Evolutionary conservation across 139 green algal genomes (phyloP), one percentile per base, ranked within the genome.

Genomic region (Micromonas commoda): DNA sequence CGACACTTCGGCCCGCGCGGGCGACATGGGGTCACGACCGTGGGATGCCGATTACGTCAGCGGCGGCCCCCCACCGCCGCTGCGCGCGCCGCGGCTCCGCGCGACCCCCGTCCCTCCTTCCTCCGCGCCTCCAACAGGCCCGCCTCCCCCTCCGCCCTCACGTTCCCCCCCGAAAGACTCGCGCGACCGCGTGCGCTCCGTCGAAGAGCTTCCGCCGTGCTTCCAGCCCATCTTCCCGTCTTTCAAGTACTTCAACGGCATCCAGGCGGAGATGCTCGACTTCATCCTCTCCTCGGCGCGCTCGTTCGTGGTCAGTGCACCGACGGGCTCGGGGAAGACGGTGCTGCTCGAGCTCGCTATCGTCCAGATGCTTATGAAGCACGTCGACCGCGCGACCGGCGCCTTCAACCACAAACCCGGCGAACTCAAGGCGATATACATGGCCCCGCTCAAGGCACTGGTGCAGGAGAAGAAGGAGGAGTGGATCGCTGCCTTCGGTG

Each of bases 241-340:
- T 26, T 31, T 81, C 85, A 93, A 90, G 72, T 98, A 93, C 85
- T 98, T 98, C 86, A 98, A 98, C 67, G 57, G 86, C 0, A 82
- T 98, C 5, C 94, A 98, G 82, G 92, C 85, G 31, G 91, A 97
- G 32, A 93, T 85, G 80, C 97, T 96, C 78, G 37, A 86, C 3
- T 64, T 81, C 21, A 82, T 87, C 0, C 93, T 87, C 77, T 4
- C 73, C 38, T 71, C 24, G 94, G 92, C 39, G 38, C 71, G 2
- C 61, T 83, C 74, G 53, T 85, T 84, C 39, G 86, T 90, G 87
- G 88, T 96, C 1, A 83, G 95, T 1, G 29, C 64, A 0, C 92
- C 92, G 0, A 97, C 92, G 26, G 93, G 92, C 9, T 87, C 85
- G 64, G 94, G 94, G 67, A 98, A 98, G 78, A 98, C 94, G 1